A percentile compares a stretch with the other conserved stretches of the same genome.
Evolutionary conservation across 148 eudicot species (phyloP).

Genomic region (Rhododendron mucronatum): DNA sequence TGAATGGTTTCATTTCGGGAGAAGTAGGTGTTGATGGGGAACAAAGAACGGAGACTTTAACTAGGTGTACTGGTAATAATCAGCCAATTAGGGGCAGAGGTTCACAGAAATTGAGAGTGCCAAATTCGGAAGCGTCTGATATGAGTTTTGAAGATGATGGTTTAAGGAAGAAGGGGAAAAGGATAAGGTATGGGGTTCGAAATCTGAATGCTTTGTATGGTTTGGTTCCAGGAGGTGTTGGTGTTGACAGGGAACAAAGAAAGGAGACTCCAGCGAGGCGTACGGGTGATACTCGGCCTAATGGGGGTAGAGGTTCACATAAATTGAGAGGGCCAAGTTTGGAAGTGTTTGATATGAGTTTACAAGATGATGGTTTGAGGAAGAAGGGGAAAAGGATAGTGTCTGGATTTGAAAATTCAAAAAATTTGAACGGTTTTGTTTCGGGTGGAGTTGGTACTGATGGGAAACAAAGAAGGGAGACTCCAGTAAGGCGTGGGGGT

Average conservation of each 20-base stretch:
- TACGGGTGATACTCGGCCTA: constrained; percentile 1
- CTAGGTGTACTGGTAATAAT: neutral
- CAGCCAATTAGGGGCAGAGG: constrained; percentile 11
- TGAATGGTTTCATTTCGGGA: constrained; percentile 12
- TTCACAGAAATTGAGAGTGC: constrained; percentile 9
- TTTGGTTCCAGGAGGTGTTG: constrained; percentile 16
- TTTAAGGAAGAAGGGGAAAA: constrained; percentile 17
- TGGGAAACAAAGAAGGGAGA: constrained; percentile 9
- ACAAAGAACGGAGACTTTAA: constrained; percentile 7
- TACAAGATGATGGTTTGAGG: neutral
- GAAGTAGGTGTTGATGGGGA: constrained; percentile 12
- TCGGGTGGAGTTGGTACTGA: constrained; percentile 16
- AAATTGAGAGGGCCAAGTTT: constrained; percentile 14
- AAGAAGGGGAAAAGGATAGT: constrained; percentile 20
- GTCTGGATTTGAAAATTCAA: constrained; percentile 8
- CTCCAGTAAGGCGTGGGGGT: neutral
- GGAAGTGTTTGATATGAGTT: constrained; percentile 21
- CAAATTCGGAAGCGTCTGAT: constrained; percentile 25
- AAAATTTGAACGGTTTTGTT: constrained; percentile 14
- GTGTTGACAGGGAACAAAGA: constrained; percentile 10
- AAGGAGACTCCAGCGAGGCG: neutral
- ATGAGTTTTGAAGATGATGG: neutral
- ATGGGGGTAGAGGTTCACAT: constrained; percentile 13
- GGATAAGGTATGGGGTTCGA: neutral
- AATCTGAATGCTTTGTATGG: constrained; percentile 18